phyloP scores from a whole-genome alignment of 345 rosid species.

The Populus pruinosa region DNA sequence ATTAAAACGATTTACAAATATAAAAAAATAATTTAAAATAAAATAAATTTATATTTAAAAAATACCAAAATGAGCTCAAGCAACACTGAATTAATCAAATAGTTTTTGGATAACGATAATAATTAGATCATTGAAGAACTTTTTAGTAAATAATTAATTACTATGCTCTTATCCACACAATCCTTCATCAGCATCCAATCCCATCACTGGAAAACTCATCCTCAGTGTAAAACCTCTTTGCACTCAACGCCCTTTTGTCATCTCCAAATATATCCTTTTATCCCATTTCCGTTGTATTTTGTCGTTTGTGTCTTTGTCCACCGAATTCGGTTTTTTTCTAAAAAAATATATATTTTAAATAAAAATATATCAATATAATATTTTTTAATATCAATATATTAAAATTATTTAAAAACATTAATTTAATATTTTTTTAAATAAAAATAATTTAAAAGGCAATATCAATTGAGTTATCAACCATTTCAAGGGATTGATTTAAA shows the following conservation, averaged over 20 bases:
- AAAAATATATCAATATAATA: no score
- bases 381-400: no score
- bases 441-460: no score
- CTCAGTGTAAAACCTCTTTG: not conserved
- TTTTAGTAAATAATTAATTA: not conserved
- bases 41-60: no score
- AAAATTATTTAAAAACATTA: no score
- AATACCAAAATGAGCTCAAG: not conserved
- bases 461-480: no score
- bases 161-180: not conserved
- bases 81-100: not conserved
- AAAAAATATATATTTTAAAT: no score
- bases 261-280: not conserved
- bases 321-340: no score
- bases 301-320: slow-evolving; percentile 14
- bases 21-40: no score
- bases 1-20: rapidly evolving
- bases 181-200: not conserved
- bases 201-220: not conserved
- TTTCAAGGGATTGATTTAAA: no score
- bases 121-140: not conserved
- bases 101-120: not conserved
- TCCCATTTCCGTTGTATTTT: not conserved
- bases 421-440: no score
- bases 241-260: not conserved